Base-by-base conservation (phyloP, 164 flowering plant species). In the Taxillus chinensis region DNA sequence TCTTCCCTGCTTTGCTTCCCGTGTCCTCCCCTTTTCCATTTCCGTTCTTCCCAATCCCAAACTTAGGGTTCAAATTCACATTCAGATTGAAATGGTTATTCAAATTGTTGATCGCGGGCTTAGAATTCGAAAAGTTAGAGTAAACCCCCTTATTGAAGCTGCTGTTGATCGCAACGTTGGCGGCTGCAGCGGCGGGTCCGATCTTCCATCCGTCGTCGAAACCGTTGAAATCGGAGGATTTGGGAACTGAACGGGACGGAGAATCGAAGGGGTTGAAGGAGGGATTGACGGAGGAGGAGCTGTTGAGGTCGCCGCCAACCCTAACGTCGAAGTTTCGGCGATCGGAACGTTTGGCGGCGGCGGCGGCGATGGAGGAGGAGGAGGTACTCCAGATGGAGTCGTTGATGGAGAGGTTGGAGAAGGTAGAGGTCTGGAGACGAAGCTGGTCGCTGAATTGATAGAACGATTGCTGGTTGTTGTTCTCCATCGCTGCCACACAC, bases 401-500 rank as follows among this genome's bases (percentile, higher is more conserved):
- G 65, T 83, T 90, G 63, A 84, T 68, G 4, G 95, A 83, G 8
- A 89, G 81, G 55, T 79, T 82, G 2, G 84, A 72, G n/a, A 88
- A 64, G 62, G 66, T 83, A 7, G 82, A 62, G 4, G 70, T 55
- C 15, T 86, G 90, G 5, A 81, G 64, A 10, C 96, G 71, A 8
- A 93, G 87, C 67, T 88, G 86, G 61, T 93, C 98, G 55, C 97
- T 86, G 85, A 90, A 93, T 52, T 86, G 93, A 78, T 78, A 85
- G 60, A 93, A 93, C 5, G 87, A 79, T 11, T 87, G 82, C 66
- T 85, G 81, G 52, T 80, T 77, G 67, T 68, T 83, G 70, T 89
- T 55, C 58, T 55, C 58, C 40, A 17, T 55, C 16, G n/a, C 81
- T 1, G 10, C 7, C 46, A 45, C 64, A 27, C 27, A 27, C 27